A percentile compares a stretch with the other conserved stretches of the same genome.
Evolutionary conservation across 495 filamentous ascomycete species (phyloP).

Genomic region (Barbatosphaeria neglecta): DNA sequence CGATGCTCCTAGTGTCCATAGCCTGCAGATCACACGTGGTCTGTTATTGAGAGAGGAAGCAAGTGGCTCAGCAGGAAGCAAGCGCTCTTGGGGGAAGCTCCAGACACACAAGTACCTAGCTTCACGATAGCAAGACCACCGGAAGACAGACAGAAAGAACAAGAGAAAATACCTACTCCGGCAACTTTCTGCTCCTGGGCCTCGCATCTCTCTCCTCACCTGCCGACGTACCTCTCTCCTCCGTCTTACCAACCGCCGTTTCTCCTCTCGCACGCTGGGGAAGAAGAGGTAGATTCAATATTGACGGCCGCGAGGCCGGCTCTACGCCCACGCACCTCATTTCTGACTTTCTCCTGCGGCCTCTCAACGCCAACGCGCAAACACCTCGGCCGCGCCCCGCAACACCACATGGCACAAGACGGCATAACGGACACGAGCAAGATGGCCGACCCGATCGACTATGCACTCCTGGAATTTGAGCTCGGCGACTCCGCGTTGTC

Average conservation of each 20-base stretch:
- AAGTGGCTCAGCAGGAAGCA: slow-evolving; percentile 11
- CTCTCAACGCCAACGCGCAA: too few species aligned
- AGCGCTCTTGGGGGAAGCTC: slow-evolving; percentile 18
- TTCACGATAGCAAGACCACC: slow-evolving; percentile 44
- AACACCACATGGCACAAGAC: background rate
- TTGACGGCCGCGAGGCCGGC: too few species aligned
- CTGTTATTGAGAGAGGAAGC: slow-evolving; percentile 34
- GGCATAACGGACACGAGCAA: background rate
- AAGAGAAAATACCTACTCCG: slow-evolving; percentile 22
- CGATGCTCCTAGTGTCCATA: slow-evolving; percentile 32
- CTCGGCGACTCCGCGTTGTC: background rate
- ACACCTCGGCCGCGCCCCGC: too few species aligned
- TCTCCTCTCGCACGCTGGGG: background rate
- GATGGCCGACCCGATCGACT: background rate
- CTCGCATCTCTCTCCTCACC: slow-evolving; percentile 17
- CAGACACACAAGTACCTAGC: slow-evolving; percentile 37
- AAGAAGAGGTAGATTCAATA: background rate
- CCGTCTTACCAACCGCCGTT: too few species aligned
- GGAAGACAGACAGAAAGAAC: slow-evolving; percentile 33
- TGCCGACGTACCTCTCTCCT: slow-evolving; percentile 16
- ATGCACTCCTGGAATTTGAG: background rate
- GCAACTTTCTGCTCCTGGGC: slow-evolving; percentile 18
- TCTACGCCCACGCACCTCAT: too few species aligned
- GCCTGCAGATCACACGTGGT: slow-evolving; percentile 33
- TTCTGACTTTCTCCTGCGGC: too few species aligned